Percentiles rank a stretch among this genome's conserved stretches.
Evolutionary conservation across 176 grass and related monocot species (phyloP).

Genomic region (Oryza nivara): DNA sequence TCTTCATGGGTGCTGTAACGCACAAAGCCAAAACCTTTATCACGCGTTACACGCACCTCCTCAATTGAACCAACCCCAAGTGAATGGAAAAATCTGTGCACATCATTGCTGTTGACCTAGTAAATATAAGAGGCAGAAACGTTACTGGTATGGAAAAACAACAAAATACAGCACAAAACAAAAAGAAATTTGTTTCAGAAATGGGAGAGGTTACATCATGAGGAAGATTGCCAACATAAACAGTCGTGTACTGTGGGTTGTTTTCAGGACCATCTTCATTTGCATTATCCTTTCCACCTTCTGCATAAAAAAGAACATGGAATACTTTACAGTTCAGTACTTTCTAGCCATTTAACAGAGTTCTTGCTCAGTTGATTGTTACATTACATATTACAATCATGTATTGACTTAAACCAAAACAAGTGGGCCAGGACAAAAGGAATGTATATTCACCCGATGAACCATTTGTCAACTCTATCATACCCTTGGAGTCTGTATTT

Average conservation of each 20-base stretch:
- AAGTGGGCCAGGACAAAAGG: constrained; percentile 4
- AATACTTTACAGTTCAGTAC: constrained; percentile 10
- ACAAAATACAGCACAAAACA: not conserved
- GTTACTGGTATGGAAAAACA: not conserved
- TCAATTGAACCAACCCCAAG: constrained; percentile 83
- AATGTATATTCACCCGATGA: constrained; percentile 61
- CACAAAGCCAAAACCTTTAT: constrained; percentile 98
- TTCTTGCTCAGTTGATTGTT: not conserved
- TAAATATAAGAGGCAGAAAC: constrained; percentile 19
- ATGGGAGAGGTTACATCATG: constrained; percentile 59
- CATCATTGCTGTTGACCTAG: constrained; percentile 62
- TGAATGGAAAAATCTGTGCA: constrained; percentile 84
- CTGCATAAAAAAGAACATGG: constrained; percentile 43
- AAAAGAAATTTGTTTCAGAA: constrained; percentile 17
- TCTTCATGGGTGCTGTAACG: constrained; percentile 91
- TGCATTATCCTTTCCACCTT: constrained; percentile 63
- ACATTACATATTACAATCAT: constrained; percentile 5
- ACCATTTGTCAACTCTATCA: constrained; percentile 70
- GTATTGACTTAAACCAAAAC: not conserved
- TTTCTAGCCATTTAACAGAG: not conserved
- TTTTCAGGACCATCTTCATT: constrained; percentile 88
- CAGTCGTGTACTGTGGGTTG: constrained; percentile 88
- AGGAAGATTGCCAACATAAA: constrained; percentile 96
- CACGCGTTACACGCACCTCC: constrained; percentile 89
- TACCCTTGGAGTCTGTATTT: constrained; percentile 67